Evolutionary conservation across 2,329 filamentous ascomycete species (phyloP).

Genomic region (Lasiodiplodia sp.): DNA sequence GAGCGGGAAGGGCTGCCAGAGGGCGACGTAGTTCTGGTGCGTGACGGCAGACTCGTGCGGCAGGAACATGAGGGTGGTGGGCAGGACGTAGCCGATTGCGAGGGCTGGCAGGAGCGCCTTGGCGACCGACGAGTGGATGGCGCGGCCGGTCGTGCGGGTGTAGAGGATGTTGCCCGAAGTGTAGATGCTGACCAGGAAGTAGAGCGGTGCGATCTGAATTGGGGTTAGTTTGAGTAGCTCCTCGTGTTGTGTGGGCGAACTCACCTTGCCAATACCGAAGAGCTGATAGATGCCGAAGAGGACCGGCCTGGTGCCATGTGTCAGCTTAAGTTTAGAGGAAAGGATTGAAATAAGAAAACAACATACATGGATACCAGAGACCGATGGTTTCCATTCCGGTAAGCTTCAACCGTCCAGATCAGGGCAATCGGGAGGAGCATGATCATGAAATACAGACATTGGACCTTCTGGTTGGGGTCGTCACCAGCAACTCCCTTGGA

Average conservation of each 20-base stretch:
- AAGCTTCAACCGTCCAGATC: constrained; percentile 29
- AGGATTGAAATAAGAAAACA: no score
- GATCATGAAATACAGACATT: constrained; percentile 27
- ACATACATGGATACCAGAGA: constrained; percentile 29
- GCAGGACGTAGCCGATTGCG: constrained; percentile 37
- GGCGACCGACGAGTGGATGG: constrained; percentile 33
- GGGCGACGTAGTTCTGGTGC: constrained; percentile 34
- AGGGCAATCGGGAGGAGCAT: constrained; percentile 20
- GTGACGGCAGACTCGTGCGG: constrained; percentile 32
- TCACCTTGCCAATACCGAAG: constrained; percentile 23
- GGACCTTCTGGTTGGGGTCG: constrained; percentile 23
- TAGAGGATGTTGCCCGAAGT: constrained; percentile 31
- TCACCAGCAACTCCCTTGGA: constrained; percentile 1
- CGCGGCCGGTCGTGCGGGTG: constrained; percentile 31
- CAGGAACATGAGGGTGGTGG: constrained; percentile 38
- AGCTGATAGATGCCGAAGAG: constrained; percentile 21
- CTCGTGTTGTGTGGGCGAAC: background rate
- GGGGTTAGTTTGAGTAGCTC: background rate
- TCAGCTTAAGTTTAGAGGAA: background rate
- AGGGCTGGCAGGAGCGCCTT: constrained; percentile 37
- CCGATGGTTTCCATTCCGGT: constrained; percentile 12
- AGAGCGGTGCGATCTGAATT: constrained; percentile 35
- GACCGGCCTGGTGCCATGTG: constrained; percentile 3
- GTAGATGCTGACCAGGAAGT: constrained; percentile 35
- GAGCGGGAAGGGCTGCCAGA: constrained; percentile 34